Evolutionary conservation across 2,329 filamentous ascomycete genomes (phyloP).

Genomic region (Colletotrichum australisinense): DNA sequence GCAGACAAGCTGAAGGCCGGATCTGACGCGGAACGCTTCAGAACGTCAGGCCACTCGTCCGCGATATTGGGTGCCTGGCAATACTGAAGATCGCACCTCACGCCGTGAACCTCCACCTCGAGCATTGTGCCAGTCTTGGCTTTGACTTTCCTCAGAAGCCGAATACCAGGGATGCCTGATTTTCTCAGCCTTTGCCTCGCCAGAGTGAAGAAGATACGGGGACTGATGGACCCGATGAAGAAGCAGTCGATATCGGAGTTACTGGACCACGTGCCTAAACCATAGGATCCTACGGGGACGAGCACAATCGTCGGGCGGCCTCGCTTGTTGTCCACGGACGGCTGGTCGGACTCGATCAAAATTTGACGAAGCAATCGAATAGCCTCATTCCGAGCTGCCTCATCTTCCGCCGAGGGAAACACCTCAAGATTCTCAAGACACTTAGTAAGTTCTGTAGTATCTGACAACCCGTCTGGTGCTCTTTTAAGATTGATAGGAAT

Average conservation of each 20-base stretch:
- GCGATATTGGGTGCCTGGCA: conserved; percentile 55
- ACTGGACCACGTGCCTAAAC: conserved; percentile 69
- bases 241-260: conserved; percentile 74
- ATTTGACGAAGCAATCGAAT: conserved; percentile 57
- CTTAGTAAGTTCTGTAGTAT: conserved; percentile 48
- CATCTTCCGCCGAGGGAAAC: conserved; percentile 61
- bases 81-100: conserved; percentile 75
- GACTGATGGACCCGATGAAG: conserved; percentile 71
- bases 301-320: conserved; percentile 56
- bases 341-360: conserved; percentile 48
- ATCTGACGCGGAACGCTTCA: conserved; percentile 61
- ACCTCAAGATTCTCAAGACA: conserved; percentile 51
- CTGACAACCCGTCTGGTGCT: conserved; percentile 45
- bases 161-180: conserved; percentile 55
- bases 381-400: conserved; percentile 52
- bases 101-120: conserved; percentile 67
- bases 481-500: conserved; percentile 48
- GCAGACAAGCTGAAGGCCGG: conserved; percentile 66
- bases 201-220: conserved; percentile 70
- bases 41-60: conserved; percentile 56
- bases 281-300: conserved; percentile 74
- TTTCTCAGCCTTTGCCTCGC: conserved; percentile 65
- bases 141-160: conserved; percentile 67
- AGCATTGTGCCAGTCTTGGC: conserved; percentile 72
- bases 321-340: conserved; percentile 9